A percentile compares a stretch with the other conserved stretches of the same genome.
Conservation (phyloP, 2,329 filamentous ascomycete species). For the Stromatinia cepivora region DNA sequence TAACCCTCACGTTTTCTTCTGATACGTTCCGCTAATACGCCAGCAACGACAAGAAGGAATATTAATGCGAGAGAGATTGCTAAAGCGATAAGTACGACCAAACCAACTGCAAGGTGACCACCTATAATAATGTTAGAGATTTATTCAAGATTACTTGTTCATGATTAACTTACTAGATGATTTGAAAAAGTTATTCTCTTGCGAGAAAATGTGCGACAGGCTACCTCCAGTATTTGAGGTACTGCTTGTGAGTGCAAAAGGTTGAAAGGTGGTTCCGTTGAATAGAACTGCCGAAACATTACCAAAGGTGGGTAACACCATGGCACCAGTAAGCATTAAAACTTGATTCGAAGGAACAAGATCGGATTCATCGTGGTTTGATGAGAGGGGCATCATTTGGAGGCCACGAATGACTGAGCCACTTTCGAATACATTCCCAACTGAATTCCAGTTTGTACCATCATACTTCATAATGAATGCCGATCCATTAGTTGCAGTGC, state of each 20-base stretch:
- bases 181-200: slow-evolving; percentile 75
- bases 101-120: slow-evolving; percentile 67
- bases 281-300: slow-evolving; percentile 83
- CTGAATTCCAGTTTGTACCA: slow-evolving; percentile 66
- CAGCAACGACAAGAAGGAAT: slow-evolving; percentile 73
- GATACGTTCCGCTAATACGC: slow-evolving; percentile 72
- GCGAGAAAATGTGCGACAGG: slow-evolving; percentile 79
- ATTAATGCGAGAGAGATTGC: slow-evolving; percentile 76
- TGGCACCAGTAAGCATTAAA: slow-evolving; percentile 80
- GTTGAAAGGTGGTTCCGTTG: slow-evolving; percentile 75
- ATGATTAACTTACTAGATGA: slow-evolving; percentile 54
- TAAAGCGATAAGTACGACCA: slow-evolving; percentile 77
- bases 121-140: slow-evolving; percentile 42
- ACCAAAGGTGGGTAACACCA: slow-evolving; percentile 74
- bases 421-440: slow-evolving; percentile 61
- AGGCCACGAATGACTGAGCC: slow-evolving; percentile 74
- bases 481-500: slow-evolving; percentile 65
- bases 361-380: slow-evolving; percentile 63
- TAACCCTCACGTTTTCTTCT: slow-evolving; percentile 80
- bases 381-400: slow-evolving; percentile 73
- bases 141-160: slow-evolving; percentile 24
- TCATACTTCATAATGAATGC: slow-evolving; percentile 83
- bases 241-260: slow-evolving; percentile 77
- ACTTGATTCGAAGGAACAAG: slow-evolving; percentile 67
- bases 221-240: slow-evolving; percentile 66